Base-by-base conservation (phyloP, 805 yeast genomes). In the Candida morakotiae region DNA sequence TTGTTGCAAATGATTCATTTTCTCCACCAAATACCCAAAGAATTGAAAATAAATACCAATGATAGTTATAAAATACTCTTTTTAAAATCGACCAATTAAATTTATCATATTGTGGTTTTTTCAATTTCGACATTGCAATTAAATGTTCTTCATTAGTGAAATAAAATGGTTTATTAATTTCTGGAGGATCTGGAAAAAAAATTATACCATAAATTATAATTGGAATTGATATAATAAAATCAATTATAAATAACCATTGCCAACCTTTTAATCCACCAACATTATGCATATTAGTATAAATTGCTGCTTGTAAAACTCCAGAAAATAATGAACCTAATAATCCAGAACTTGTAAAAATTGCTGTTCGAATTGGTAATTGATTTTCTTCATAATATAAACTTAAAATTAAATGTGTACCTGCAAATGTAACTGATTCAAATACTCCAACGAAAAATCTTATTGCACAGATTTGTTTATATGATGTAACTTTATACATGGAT, bases 241-340 rank as follows among this genome's bases (percentile, higher is more conserved):
- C 86, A 43, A 83, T 67, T 33, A 83, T 75, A 49, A 79, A 82
- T 52, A 79, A 74, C 87, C 87, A 83, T 62, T 79, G 67, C 87
- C 87, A 82, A 10, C 84, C 79, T 5, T 69, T 66, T 9, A 75
- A 56, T 1, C 86, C 86, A 32, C 54, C 49, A 9, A 52, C 61
- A 19, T 82, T 83, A 37, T 67, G 58, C 45, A 82, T 52, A 27
- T 57, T 47, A 14, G 63, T 48, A 38, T 61, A 70, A 20, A 79
- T 68, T 8, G 80, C 74, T 13, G 81, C 75, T 48, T 79, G 81
- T 27, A 82, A 60, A 41, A 78, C 71, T 26, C 85, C 83, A 1
- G 83, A 69, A 14, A 83, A 77, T 40, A 80, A 61, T 14, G 71
- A 60, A 22, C 85, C 88, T 24, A 83, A 59, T 46, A 70, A 74